Evolutionary conservation across 352 stramenopile genomes (phyloP).

Genomic region (Blastocystis sp.): DNA sequence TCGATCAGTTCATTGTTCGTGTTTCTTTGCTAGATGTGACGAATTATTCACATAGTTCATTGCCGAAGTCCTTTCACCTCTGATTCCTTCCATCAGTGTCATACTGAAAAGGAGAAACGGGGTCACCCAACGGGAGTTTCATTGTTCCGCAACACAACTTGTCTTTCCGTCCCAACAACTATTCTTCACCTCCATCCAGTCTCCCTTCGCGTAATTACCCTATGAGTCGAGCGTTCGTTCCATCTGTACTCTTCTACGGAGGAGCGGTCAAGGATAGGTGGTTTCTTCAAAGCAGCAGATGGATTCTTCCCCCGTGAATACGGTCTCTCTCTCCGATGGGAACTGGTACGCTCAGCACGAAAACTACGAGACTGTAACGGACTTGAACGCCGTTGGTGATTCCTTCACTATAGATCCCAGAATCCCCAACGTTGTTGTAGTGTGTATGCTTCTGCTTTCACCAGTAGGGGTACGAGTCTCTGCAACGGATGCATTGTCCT

Average conservation of each 20-base stretch:
- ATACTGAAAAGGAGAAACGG: background rate
- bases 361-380: background rate
- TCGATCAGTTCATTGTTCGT: background rate
- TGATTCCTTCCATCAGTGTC: no score
- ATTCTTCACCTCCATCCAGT: no score
- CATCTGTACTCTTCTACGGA: background rate
- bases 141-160: background rate
- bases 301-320: background rate
- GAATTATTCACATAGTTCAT: no score
- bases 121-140: background rate
- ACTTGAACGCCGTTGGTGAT: background rate
- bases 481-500: background rate
- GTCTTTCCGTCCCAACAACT: no score
- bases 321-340: background rate
- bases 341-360: background rate
- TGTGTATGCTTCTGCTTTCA: background rate
- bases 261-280: background rate
- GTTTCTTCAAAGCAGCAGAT: background rate
- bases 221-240: background rate
- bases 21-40: constrained; percentile 1
- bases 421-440: background rate
- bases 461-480: background rate
- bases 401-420: background rate
- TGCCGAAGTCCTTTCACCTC: no score
- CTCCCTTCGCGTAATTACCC: background rate